Evolutionary conservation across 2,329 filamentous ascomycete genomes (phyloP), one percentile per base, ranked within the genome.

Genomic region (Fusarium falciforme): DNA sequence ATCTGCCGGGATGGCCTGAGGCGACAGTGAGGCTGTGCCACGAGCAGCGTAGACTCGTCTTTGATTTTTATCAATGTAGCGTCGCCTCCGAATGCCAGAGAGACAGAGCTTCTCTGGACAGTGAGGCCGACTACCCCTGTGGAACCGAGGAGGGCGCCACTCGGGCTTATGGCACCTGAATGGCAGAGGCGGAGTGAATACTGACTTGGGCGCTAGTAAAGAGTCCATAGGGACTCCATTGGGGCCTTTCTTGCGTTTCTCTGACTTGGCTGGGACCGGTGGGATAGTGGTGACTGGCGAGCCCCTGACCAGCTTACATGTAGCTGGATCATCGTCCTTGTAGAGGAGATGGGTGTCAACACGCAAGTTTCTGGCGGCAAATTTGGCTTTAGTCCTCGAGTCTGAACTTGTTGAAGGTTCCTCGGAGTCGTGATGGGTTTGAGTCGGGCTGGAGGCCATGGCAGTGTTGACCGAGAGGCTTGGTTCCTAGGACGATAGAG

Each of bases 101-200:
- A 71, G 60, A 8, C 70, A 22, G 5, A 74, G 20, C 2, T 33
- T 11, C 14, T 38, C 1, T 6, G 72, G 72, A 4, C 55, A 44
- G 16, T 40, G 57, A 4, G 31, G 10, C 4, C 72, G 68, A 27
- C 17, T 49, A 3, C 54, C 38, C 11, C 74, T 47, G 1, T 61
- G 64, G 36, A 74, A 74, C 27, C 33, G 35, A 0, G 47, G 33
- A 2, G 65, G 36, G 9, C 4, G 42, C 10, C n/a, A 35, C 16
- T 6, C n/a, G 2, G 16, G 17, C 5, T n/a, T n/a, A 17, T 20
- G 10, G 5, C 52, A 27, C 1, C 72, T 58, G 4, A 74, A 54
- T 6, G 72, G 72, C 0, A 74, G 72, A 66, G 71, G 61, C 6
- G 54, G 29, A 5, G 61, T 47, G 10, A 38, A 66, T 7, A 27